These are phyloP conservation scores for Pythium coloratum DNA, from an alignment of 352 stramenopile species.

Conservation along the genomic window DNA sequence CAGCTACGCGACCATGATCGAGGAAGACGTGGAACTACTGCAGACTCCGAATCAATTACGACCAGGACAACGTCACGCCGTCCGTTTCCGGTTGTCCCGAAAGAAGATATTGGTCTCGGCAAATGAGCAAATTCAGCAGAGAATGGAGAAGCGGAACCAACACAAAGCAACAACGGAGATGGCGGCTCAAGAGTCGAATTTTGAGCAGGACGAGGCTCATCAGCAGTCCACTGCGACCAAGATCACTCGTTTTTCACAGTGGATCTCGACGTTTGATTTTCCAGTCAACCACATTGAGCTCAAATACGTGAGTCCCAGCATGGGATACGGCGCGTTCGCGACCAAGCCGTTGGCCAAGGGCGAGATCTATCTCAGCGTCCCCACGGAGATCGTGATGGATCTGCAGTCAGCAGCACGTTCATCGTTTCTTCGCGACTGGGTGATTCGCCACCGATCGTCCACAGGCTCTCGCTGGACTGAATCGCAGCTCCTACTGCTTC, in stretches of 20 bases:
- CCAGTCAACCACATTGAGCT: slow-evolving; percentile 59
- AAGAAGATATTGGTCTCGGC: slow-evolving; percentile 51
- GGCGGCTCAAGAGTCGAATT: neutral
- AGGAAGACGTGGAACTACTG: slow-evolving; percentile 31
- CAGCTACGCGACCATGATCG: slow-evolving; percentile 41
- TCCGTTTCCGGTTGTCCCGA: slow-evolving; percentile 51
- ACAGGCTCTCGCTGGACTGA: slow-evolving; percentile 12
- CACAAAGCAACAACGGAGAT: neutral
- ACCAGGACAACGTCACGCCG: slow-evolving; percentile 22
- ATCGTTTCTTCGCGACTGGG: slow-evolving; percentile 35
- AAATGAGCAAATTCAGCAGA: slow-evolving; percentile 9
- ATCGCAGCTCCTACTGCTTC: slow-evolving; percentile 44
- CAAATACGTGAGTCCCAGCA: slow-evolving; percentile 40
- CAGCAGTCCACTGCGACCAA: slow-evolving; percentile 2
- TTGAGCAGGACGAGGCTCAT: neutral
- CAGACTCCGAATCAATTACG: neutral
- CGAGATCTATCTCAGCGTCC: slow-evolving; percentile 86
- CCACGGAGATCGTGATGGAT: slow-evolving; percentile 68
- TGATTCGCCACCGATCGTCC: slow-evolving; percentile 14
- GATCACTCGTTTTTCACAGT: slow-evolving; percentile 32
- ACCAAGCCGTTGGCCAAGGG: slow-evolving; percentile 45
- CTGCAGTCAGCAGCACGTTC: slow-evolving; percentile 52
- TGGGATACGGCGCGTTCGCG: slow-evolving; percentile 74
- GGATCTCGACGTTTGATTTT: slow-evolving; percentile 30
- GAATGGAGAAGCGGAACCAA: neutral